Evolutionary conservation across 1,284 basidiomycete species (phyloP).

Genomic region (Trichosporon coremiiforme): DNA sequence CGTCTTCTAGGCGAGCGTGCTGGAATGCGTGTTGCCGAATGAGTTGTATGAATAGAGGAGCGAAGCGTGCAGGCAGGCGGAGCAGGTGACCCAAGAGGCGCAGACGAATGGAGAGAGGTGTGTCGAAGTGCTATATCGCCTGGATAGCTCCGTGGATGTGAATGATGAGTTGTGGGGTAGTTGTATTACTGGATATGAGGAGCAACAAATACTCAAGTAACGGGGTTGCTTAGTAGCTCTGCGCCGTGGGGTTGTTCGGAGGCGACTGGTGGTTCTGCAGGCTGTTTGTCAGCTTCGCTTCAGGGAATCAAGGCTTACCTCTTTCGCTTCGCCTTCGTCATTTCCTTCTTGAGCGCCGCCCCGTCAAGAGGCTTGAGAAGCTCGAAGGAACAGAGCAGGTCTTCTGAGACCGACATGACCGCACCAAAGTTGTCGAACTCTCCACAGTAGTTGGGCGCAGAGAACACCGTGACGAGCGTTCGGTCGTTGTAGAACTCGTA

Average conservation of each 20-base stretch:
- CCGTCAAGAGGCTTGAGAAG: constrained; percentile 94
- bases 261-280: constrained; percentile 58
- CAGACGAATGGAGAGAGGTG: constrained; percentile 6
- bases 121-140: not conserved
- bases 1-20: constrained; percentile 16
- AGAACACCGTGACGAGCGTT: constrained; percentile 97
- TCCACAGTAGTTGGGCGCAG: constrained; percentile 72
- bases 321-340: constrained; percentile 98
- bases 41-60: constrained; percentile 9
- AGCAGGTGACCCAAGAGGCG: not conserved
- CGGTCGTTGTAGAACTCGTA: constrained; percentile 99
- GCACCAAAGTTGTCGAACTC: constrained; percentile 89
- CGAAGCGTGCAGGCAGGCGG: constrained; percentile 21
- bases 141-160: constrained; percentile 13
- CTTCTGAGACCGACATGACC: constrained; percentile 86
- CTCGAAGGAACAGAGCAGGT: constrained; percentile 96
- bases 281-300: constrained; percentile 33
- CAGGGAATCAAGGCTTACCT: constrained; percentile 61
- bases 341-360: constrained; percentile 93
- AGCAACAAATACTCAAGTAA: not conserved
- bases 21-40: constrained; percentile 16
- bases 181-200: not conserved
- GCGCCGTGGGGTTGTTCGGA: constrained; percentile 56
- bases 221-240: constrained; percentile 46
- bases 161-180: not conserved